phyloP scores from a whole-genome alignment of 805 yeast species.

The Kodamaea kakaduensis region DNA sequence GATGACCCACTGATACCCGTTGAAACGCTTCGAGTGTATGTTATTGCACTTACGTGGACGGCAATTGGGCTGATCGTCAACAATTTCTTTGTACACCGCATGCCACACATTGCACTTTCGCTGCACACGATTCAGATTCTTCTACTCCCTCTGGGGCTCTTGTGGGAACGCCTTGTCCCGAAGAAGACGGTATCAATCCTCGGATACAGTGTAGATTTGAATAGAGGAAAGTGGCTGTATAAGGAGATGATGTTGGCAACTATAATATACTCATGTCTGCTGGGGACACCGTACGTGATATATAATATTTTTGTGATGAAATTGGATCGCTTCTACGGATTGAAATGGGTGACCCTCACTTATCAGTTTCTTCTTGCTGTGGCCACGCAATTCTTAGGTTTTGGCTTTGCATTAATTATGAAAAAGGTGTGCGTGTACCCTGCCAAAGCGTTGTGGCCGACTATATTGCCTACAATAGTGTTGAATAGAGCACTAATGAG shows the following conservation, averaged over 20 bases:
- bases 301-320: constrained; percentile 44
- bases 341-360: constrained; percentile 44
- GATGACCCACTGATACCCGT: constrained; percentile 49
- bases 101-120: constrained; percentile 39
- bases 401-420: constrained; percentile 63
- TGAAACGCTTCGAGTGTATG: constrained; percentile 55
- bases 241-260: constrained; percentile 46
- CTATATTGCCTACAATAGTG: constrained; percentile 41
- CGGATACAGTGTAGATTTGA: constrained; percentile 26
- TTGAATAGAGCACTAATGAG: constrained; percentile 37
- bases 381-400: constrained; percentile 60
- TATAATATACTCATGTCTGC: constrained; percentile 40
- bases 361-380: constrained; percentile 51
- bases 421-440: constrained; percentile 50
- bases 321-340: constrained; percentile 38
- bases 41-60: constrained; percentile 49
- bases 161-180: constrained; percentile 35
- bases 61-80: constrained; percentile 52
- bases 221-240: constrained; percentile 42
- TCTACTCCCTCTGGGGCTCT: constrained; percentile 36
- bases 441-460: constrained; percentile 42
- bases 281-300: constrained; percentile 40
- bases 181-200: constrained; percentile 17
- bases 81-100: constrained; percentile 54
- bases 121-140: constrained; percentile 39